phyloP scores from a whole-genome alignment of 495 filamentous ascomycete genomes.

The Penicillium arizonense region DNA sequence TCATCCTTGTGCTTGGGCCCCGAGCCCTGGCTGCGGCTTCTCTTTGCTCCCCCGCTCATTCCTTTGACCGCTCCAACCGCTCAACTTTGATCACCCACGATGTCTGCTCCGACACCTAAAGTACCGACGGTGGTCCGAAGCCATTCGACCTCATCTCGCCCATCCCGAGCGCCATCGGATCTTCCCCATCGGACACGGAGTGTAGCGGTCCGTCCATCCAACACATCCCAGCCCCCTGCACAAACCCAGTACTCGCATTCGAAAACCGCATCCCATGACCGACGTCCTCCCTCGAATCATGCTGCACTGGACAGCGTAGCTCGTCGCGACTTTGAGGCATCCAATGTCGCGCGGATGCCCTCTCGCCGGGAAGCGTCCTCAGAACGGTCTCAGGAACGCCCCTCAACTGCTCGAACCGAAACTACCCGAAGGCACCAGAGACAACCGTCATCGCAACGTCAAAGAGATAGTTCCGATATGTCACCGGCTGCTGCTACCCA shows the following conservation, averaged over 20 bases:
- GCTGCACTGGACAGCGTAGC: slow-evolving; percentile 52
- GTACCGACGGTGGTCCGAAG: slow-evolving; percentile 50
- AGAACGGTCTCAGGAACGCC: slow-evolving; percentile 49
- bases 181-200: slow-evolving; percentile 58
- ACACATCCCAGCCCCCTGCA: slow-evolving; percentile 34
- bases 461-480: slow-evolving; percentile 57
- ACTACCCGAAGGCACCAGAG: slow-evolving; percentile 45
- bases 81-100: slow-evolving; percentile 17
- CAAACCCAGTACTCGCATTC: slow-evolving; percentile 43
- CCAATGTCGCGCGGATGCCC: slow-evolving; percentile 46
- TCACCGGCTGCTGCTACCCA: slow-evolving; percentile 39
- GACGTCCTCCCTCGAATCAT: slow-evolving; percentile 50
- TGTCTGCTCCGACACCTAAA: slow-evolving; percentile 51
- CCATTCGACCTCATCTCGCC: slow-evolving; percentile 55
- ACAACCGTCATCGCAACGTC: slow-evolving; percentile 44
- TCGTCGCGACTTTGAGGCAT: slow-evolving; percentile 57
- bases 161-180: slow-evolving; percentile 45
- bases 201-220: slow-evolving; percentile 46
- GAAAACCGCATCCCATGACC: slow-evolving; percentile 50
- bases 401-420: slow-evolving; percentile 51
- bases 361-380: slow-evolving; percentile 55
- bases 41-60: slow-evolving; percentile 17
- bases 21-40: slow-evolving; percentile 15
- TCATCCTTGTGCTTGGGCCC: not conserved
- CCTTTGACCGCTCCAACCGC: slow-evolving; percentile 25